Evolutionary conservation across 2,329 filamentous ascomycete species (phyloP).

Genomic region (Exophiala spinifera): DNA sequence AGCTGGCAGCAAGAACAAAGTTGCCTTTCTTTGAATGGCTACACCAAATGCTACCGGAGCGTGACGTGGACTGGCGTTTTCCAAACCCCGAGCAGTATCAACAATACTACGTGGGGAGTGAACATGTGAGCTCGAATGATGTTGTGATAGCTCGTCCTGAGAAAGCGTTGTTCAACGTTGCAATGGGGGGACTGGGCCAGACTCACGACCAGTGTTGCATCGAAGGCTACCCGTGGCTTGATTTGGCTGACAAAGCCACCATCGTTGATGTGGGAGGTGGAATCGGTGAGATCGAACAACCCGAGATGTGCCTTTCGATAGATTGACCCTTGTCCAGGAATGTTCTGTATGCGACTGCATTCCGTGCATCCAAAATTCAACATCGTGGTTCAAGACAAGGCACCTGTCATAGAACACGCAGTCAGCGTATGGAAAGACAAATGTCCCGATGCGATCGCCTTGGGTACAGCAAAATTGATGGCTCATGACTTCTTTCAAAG

Average conservation of each 20-base stretch:
- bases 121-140: too few relatives aligned
- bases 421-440: background rate
- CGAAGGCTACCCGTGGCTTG: conserved; percentile 7
- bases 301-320: background rate
- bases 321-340: conserved; percentile 1
- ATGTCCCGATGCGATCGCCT: background rate
- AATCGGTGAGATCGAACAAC: conserved; percentile 1
- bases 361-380: conserved; percentile 1
- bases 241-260: background rate
- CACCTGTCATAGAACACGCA: conserved; percentile 8
- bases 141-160: conserved; percentile 4
- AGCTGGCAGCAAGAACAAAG: conserved; percentile 4
- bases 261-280: conserved; percentile 12
- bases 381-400: conserved; percentile 9
- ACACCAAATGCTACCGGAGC: conserved; percentile 3
- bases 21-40: conserved; percentile 10
- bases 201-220: background rate
- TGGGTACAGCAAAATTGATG: background rate
- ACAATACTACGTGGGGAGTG: too few relatives aligned
- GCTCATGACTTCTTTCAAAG: conserved; percentile 7
- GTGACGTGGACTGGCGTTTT: conserved; percentile 2
- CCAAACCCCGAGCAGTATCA: background rate
- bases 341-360: conserved; percentile 9
- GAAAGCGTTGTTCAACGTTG: conserved; percentile 7
- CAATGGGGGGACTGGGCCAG: conserved; percentile 1